Evolutionary conservation across 148 eudicot genomes (phyloP).

Genomic region (Vaccinium vitisidaea): DNA sequence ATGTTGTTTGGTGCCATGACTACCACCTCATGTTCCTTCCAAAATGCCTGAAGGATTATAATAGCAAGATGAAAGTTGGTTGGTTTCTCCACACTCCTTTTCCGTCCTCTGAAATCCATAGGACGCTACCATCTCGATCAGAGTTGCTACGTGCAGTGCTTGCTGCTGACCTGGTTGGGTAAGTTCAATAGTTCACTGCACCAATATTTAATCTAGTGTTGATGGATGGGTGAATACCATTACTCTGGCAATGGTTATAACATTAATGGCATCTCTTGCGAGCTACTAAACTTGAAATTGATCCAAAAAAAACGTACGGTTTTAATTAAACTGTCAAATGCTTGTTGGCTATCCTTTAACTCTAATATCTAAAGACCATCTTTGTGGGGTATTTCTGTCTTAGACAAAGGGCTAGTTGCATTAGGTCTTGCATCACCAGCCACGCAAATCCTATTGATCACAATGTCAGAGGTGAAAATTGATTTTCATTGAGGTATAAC

Average conservation of each 20-base stretch:
- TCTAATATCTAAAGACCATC: not conserved
- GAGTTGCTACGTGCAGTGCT: constrained; percentile 78
- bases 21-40: constrained; percentile 97
- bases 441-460: not conserved
- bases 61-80: constrained; percentile 83
- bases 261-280: constrained; percentile 6
- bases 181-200: constrained; percentile 20
- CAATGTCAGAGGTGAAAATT: not conserved
- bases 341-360: not conserved
- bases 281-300: not conserved
- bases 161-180: constrained; percentile 93
- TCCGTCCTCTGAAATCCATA: constrained; percentile 93
- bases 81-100: constrained; percentile 98
- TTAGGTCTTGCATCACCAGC: not conserved
- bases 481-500: not conserved
- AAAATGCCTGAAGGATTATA: constrained; percentile 63
- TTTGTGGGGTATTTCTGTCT: not conserved
- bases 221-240: not conserved
- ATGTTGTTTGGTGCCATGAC: constrained; percentile 96
- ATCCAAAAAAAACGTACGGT: not conserved
- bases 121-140: constrained; percentile 84
- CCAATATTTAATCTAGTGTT: not conserved
- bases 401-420: constrained; percentile 2
- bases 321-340: not conserved
- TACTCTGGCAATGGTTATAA: not conserved